Evolutionary conservation across 306 rosid species (phyloP).

Genomic region (Vigna mungo): DNA sequence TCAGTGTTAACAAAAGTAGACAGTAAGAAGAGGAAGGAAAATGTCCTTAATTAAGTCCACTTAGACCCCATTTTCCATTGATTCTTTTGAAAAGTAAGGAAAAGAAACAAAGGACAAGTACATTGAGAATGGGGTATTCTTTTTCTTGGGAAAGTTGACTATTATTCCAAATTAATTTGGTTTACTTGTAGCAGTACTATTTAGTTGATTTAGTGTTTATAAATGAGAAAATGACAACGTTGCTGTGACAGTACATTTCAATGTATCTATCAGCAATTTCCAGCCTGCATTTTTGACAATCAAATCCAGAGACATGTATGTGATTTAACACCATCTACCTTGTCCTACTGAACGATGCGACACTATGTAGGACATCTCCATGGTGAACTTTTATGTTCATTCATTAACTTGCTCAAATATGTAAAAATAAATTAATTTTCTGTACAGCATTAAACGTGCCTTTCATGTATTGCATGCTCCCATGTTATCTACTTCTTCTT

Average conservation of each 20-base stretch:
- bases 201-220: conserved; percentile 32
- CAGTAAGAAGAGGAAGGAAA: conserved; percentile 2
- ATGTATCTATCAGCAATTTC: conserved; percentile 29
- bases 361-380: conserved; percentile 17
- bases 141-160: conserved; percentile 23
- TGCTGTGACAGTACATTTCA: neutral
- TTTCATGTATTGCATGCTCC: neutral
- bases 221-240: conserved; percentile 31
- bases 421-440: neutral
- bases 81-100: conserved; percentile 4
- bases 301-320: conserved; percentile 29
- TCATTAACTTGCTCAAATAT: too few species aligned
- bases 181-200: conserved; percentile 32
- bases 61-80: neutral
- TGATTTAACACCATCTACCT: conserved; percentile 31
- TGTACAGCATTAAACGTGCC: neutral
- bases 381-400: conserved; percentile 18
- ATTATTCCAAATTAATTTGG: conserved; percentile 26
- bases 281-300: conserved; percentile 25
- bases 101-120: conserved; percentile 13
- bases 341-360: conserved; percentile 33
- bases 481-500: neutral
- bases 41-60: neutral
- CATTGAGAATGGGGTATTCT: neutral
- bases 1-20: conserved; percentile 37